phyloP scores from a whole-genome alignment of 2,329 filamentous ascomycete genomes.

The Nemania bipapillata region DNA sequence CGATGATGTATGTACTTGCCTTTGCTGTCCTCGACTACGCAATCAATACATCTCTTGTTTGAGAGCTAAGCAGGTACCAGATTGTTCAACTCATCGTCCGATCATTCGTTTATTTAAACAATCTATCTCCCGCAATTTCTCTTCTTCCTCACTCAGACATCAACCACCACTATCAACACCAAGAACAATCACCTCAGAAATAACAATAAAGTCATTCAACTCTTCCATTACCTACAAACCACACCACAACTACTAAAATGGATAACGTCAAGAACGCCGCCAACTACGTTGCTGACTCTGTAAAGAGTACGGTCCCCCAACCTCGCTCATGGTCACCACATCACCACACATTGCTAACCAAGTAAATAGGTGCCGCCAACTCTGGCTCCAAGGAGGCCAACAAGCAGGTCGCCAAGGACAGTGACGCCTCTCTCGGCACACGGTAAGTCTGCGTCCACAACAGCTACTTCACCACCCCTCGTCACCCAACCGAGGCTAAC shows the following conservation, averaged over 20 bases:
- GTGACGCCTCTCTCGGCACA: slow-evolving; percentile 62
- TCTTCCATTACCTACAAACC: slow-evolving; percentile 25
- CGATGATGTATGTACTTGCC: slow-evolving; percentile 14
- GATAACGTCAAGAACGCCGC: slow-evolving; percentile 68
- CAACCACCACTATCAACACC: not conserved
- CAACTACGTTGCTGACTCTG: slow-evolving; percentile 75
- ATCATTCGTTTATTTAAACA: slow-evolving; percentile 43
- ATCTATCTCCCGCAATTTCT: slow-evolving; percentile 20
- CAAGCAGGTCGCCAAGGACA: slow-evolving; percentile 74
- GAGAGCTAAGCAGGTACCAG: slow-evolving; percentile 14
- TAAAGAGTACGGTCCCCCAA: slow-evolving; percentile 60
- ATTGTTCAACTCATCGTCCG: not conserved
- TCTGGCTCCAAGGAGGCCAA: slow-evolving; percentile 74
- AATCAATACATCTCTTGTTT: not conserved
- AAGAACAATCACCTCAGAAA: slow-evolving; percentile 22
- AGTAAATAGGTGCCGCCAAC: slow-evolving; percentile 53
- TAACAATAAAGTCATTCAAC: not conserved
- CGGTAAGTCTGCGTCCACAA: slow-evolving; percentile 56
- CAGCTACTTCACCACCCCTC: no score
- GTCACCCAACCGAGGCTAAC: slow-evolving; percentile 47
- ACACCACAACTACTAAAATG: slow-evolving; percentile 55
- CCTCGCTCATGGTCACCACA: not conserved
- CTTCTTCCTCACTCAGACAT: slow-evolving; percentile 1
- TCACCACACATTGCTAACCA: slow-evolving; percentile 20
- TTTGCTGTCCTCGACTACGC: not conserved